phyloP scores from a whole-genome alignment of 495 filamentous ascomycete genomes.

The Alectoria sarmentosa region DNA sequence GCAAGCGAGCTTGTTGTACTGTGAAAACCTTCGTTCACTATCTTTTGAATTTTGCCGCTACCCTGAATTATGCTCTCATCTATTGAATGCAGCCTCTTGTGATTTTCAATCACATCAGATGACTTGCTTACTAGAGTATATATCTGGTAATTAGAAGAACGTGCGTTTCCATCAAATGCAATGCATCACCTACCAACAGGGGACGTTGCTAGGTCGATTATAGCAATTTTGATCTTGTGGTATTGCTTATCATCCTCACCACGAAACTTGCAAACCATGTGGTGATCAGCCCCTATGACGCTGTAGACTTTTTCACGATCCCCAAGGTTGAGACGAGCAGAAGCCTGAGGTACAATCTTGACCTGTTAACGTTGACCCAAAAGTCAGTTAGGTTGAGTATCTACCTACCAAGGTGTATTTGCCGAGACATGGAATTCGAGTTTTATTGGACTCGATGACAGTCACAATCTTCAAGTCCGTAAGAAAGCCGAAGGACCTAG shows the following conservation, averaged over 20 bases:
- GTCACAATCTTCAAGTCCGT: slow-evolving; percentile 4
- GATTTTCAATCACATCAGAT: too few relatives aligned
- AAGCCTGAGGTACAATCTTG: slow-evolving; percentile 8
- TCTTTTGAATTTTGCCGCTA: too few relatives aligned
- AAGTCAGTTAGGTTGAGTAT: background rate
- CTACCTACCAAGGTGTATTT: background rate
- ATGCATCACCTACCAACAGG: too few relatives aligned
- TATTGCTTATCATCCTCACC: slow-evolving; percentile 9
- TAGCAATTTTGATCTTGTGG: background rate
- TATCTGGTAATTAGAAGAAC: too few relatives aligned
- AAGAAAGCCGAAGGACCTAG: background rate
- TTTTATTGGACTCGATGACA: slow-evolving; percentile 6
- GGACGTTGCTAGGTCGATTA: too few relatives aligned
- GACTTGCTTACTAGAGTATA: too few relatives aligned
- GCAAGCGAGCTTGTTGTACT: too few relatives aligned
- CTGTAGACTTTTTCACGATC: slow-evolving; percentile 1
- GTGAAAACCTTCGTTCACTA: too few relatives aligned
- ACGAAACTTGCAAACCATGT: slow-evolving; percentile 8
- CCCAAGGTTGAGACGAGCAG: slow-evolving; percentile 8
- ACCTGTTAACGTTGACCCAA: background rate
- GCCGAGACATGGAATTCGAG: background rate
- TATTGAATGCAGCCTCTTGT: too few relatives aligned
- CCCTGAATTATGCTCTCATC: too few relatives aligned
- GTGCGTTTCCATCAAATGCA: too few relatives aligned
- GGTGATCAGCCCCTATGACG: background rate